Evolutionary conservation across 2,329 filamentous ascomycete species (phyloP).

Genomic region (Neocucurbitaria cava): DNA sequence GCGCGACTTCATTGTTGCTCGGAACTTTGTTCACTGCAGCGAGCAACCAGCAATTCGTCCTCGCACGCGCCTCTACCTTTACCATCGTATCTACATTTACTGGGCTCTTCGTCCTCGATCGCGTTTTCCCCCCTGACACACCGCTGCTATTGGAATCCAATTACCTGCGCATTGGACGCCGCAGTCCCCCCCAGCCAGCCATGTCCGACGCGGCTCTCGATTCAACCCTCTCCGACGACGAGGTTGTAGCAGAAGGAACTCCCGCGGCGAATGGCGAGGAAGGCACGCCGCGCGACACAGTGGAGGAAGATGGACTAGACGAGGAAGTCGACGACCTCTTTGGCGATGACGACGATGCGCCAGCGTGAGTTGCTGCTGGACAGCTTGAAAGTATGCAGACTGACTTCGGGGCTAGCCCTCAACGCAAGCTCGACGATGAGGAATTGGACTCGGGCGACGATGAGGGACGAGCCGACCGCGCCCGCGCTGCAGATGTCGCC

Average conservation of each 20-base stretch:
- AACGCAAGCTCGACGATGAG: conserved; percentile 65
- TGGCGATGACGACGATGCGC: conserved; percentile 52
- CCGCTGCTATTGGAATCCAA: background rate
- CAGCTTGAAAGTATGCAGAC: conserved; percentile 2
- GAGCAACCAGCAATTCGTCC: background rate
- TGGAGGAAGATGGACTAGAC: conserved; percentile 41
- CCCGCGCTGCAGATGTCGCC: conserved; percentile 53
- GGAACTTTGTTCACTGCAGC: conserved; percentile 30
- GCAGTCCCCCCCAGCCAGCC: conserved; percentile 8
- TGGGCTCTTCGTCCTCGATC: background rate
- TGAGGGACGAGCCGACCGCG: conserved; percentile 68
- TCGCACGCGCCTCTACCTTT: conserved; percentile 7
- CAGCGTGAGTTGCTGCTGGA: conserved; percentile 48
- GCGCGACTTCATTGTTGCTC: conserved; percentile 27
- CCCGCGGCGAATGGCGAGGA: conserved; percentile 41
- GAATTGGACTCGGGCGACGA: conserved; percentile 70
- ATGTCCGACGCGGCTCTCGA: conserved; percentile 50
- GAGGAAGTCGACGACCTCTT: conserved; percentile 56
- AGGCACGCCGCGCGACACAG: conserved; percentile 36
- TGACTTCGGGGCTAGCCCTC: conserved; percentile 36
- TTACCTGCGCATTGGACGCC: conserved; percentile 3
- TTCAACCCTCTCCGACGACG: conserved; percentile 45
- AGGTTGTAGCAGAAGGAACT: conserved; percentile 41
- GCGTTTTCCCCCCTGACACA: background rate
- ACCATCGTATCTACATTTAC: conserved; percentile 1